Evolutionary conservation across 2,329 filamentous ascomycete genomes (phyloP), one percentile per base, ranked within the genome.

Genomic region (Colletotrichum destructivum): DNA sequence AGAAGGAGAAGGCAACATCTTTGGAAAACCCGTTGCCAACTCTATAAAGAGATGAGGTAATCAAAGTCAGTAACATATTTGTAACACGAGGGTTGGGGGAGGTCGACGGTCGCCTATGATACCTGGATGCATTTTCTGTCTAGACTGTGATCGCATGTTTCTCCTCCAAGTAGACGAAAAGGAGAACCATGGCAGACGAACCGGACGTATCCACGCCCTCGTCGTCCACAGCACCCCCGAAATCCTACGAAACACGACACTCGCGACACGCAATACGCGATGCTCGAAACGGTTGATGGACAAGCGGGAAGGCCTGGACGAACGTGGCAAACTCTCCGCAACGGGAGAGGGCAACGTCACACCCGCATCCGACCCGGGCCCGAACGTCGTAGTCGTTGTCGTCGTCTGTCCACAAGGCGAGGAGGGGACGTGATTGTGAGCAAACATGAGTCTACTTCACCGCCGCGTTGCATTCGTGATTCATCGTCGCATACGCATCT

Each of bases 291-390:
- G 15, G 16, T 12, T 8, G 56, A 31, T 18, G 61, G 44, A 38
- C 61, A 40, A 44, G 31, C 55, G 23, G 35, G n/a, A 52, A 57
- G 38, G 18, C 31, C 31, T 31, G 21, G 54, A 46, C 54, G 52
- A 69, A 69, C 62, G 55, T 60, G 46, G 66, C 66, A 66, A 60
- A 69, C 52, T 31, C 46, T 60, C 61, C 62, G 62, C 35, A 11
- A 3, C n/a, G 44, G 31, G 42, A 40, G 38, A 46, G 16, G 3
- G n/a, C 40, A n/a, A 65, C 54, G 66, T 69, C 26, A 42, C 62
- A 69, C 62, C 66, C 66, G 62, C n/a, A 69, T 12, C 61, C 61
- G 62, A 60, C 52, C 54, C 66, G 54, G 38, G n/a, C 62, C 23
- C 44, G 44, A 69, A 46, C 56, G 13, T 31, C 40, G 40, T 40